phyloP scores from a whole-genome alignment of 768 basidiomycete species.

The Russula abietina region DNA sequence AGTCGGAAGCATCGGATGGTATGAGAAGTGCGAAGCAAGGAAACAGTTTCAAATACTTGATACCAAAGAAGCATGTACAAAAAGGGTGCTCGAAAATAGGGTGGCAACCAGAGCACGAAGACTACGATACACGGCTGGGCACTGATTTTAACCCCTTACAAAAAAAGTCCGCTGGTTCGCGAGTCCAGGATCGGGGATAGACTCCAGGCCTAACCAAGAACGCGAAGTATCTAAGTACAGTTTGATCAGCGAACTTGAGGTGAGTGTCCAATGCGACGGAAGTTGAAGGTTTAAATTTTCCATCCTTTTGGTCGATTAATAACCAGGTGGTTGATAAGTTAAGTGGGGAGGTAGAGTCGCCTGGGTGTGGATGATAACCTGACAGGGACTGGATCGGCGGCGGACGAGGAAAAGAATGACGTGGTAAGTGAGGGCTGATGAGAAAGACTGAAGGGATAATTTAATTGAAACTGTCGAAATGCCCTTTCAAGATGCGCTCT shows the following conservation, averaged over 20 bases:
- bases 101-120: not conserved
- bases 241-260: not conserved
- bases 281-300: not conserved
- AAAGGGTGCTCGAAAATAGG: not conserved
- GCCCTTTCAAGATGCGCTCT: conserved; percentile 84
- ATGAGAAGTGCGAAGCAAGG: not conserved
- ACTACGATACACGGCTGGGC: not conserved
- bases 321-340: conserved; percentile 4
- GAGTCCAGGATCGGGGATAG: not conserved
- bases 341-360: not conserved
- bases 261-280: not conserved
- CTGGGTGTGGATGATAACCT: not conserved
- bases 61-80: not conserved
- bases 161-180: not conserved
- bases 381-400: not conserved
- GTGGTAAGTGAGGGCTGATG: not conserved
- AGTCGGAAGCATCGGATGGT: not conserved
- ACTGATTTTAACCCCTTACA: not conserved
- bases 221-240: not conserved
- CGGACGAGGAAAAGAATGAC: not conserved
- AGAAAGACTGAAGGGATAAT: not conserved
- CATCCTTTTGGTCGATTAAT: conserved; percentile 13
- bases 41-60: not conserved
- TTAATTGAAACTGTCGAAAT: conserved; percentile 84
- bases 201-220: not conserved